Evolutionary conservation across 2,329 filamentous ascomycete genomes (phyloP).

Genomic region (Xylaria sp.): DNA sequence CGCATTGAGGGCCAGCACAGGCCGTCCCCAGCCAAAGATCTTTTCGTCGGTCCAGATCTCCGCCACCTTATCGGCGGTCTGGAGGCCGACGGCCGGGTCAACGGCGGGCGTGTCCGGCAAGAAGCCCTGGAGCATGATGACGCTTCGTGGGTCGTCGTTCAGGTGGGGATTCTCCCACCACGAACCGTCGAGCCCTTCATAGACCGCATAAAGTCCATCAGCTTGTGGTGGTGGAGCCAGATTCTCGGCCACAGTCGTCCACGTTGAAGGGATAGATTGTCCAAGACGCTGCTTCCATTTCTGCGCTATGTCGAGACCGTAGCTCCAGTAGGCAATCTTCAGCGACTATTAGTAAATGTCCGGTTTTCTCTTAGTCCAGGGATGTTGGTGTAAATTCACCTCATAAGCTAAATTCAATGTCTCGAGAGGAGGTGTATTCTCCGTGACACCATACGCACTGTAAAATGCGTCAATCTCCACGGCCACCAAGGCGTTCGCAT

Average conservation of each 20-base stretch:
- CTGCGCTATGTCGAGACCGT: constrained; percentile 52
- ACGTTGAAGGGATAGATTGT: constrained; percentile 45
- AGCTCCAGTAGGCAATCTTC: constrained; percentile 54
- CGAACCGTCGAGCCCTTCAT: constrained; percentile 52
- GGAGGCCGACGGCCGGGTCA: constrained; percentile 43
- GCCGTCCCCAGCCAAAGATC: constrained; percentile 54
- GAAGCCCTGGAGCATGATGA: constrained; percentile 52
- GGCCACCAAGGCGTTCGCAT: neutral
- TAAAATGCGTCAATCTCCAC: neutral
- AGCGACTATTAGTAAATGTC: neutral
- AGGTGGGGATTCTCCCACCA: constrained; percentile 49
- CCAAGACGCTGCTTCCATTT: constrained; percentile 50
- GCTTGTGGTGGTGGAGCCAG: constrained; percentile 51
- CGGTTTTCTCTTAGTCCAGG: neutral
- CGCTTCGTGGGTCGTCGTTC: constrained; percentile 50
- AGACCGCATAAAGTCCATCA: constrained; percentile 52
- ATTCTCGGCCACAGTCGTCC: constrained; percentile 49
- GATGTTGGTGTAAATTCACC: no score
- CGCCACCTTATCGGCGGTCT: constrained; percentile 48
- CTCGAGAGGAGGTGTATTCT: constrained; percentile 55
- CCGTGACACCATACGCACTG: constrained; percentile 54
- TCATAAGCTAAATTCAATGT: constrained; percentile 57
- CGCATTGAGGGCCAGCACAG: constrained; percentile 53
- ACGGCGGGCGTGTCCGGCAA: constrained; percentile 48
- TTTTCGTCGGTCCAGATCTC: constrained; percentile 49